phyloP scores from a whole-genome alignment of 441 rosid species.

The Bocquillonia castaneifolia region DNA sequence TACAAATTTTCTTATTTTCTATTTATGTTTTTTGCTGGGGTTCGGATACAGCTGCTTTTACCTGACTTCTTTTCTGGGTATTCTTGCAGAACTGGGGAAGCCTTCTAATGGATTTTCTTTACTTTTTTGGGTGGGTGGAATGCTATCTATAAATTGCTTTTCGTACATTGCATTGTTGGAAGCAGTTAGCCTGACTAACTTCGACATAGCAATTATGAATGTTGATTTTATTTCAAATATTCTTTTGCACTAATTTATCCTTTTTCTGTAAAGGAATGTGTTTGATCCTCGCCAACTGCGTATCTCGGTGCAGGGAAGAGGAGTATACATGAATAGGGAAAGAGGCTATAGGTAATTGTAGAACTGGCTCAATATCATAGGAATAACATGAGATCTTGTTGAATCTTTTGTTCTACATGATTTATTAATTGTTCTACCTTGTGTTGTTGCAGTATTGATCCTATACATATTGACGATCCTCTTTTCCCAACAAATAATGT shows the following conservation, averaged over 20 bases:
- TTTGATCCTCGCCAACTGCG: slow-evolving; percentile 99
- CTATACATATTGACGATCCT: slow-evolving; percentile 95
- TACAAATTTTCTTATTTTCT: neutral
- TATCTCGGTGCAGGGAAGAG: slow-evolving; percentile 92
- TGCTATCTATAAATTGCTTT: slow-evolving; percentile 17
- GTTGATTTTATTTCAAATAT: slow-evolving; percentile 4
- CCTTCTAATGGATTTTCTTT: slow-evolving; percentile 96
- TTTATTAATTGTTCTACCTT: slow-evolving; percentile 26
- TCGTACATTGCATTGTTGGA: slow-evolving; percentile 18
- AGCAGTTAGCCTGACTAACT: slow-evolving; percentile 9
- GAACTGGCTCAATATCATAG: slow-evolving; percentile 6
- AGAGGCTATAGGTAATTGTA: slow-evolving; percentile 80
- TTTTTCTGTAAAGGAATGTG: slow-evolving; percentile 61
- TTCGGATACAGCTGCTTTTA: slow-evolving; percentile 10
- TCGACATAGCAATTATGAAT: neutral
- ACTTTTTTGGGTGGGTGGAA: slow-evolving; percentile 88
- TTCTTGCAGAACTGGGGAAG: slow-evolving; percentile 83
- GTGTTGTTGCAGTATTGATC: slow-evolving; percentile 68
- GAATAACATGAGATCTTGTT: slow-evolving; percentile 16
- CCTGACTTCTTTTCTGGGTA: slow-evolving; percentile 21
- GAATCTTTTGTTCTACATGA: slow-evolving; percentile 18
- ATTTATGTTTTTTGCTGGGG: neutral
- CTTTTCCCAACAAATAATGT: slow-evolving; percentile 92
- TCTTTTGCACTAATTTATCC: slow-evolving; percentile 7
- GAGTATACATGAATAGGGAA: slow-evolving; percentile 81